Conservation (phyloP, 2,329 filamentous ascomycete species). For the Tolypocladium album region DNA sequence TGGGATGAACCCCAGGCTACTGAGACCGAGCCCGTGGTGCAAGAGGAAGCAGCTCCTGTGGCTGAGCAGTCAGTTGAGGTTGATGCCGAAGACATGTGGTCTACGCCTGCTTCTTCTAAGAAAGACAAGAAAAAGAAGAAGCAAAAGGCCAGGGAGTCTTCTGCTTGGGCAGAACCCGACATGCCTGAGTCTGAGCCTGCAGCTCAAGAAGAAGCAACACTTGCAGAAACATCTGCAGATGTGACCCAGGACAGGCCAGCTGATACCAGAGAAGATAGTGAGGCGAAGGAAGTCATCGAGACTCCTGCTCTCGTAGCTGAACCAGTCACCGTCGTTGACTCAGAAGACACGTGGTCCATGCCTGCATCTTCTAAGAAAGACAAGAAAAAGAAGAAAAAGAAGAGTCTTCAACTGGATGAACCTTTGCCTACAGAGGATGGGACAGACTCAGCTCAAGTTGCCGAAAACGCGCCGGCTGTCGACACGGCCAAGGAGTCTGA, state of each 20-base stretch:
- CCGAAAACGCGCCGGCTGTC: neutral
- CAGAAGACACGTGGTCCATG: constrained; percentile 3
- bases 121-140: constrained; percentile 4
- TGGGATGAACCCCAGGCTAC: neutral
- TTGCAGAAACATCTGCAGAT: neutral
- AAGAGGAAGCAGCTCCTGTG: neutral
- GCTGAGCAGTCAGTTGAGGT: neutral
- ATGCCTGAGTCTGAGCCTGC: neutral
- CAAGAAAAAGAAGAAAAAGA: constrained; percentile 15
- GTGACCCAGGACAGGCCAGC: neutral
- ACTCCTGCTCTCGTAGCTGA: constrained; percentile 1
- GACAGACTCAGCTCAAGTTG: neutral
- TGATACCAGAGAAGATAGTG: neutral
- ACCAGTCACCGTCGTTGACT: neutral
- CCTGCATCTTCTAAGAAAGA: constrained; percentile 9
- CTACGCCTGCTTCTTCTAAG: constrained; percentile 1
- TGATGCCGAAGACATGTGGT: constrained; percentile 3
- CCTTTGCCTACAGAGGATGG: constrained; percentile 4
- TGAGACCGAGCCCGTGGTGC: neutral
- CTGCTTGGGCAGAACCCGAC: neutral
- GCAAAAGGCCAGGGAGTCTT: neutral
- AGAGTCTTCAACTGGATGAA: constrained; percentile 8
- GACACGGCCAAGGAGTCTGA: neutral
- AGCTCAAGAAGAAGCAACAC: neutral
- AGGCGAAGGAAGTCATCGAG: neutral